These are phyloP conservation scores for Corynascus novoguineensis DNA, from an alignment of 495 filamentous ascomycete species.

Conservation along the genomic window DNA sequence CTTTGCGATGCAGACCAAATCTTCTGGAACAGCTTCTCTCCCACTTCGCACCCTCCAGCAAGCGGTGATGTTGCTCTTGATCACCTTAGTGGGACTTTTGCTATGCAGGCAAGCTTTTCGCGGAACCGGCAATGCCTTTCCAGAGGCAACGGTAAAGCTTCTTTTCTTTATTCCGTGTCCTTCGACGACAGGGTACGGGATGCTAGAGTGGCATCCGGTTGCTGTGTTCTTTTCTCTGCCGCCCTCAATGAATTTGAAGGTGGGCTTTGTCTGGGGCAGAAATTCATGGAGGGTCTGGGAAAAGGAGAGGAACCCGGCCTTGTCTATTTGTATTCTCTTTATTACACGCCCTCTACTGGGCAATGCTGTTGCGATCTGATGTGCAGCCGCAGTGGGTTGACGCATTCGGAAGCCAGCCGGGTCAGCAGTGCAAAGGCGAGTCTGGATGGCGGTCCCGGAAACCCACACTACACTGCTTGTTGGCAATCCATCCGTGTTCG, in stretches of 20 bases:
- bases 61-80: conserved; percentile 2
- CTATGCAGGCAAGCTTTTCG: conserved; percentile 10
- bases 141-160: conserved; percentile 5
- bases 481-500: conserved; percentile 22
- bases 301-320: conserved; percentile 18
- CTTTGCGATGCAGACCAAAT: not conserved
- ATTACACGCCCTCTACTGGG: conserved; percentile 12
- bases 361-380: conserved; percentile 10
- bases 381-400: conserved; percentile 12
- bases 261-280: conserved; percentile 28
- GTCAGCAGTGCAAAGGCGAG: conserved; percentile 10
- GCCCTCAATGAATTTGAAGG: conserved; percentile 23
- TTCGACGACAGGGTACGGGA: conserved; percentile 13
- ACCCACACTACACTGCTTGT: conserved; percentile 12
- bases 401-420: conserved; percentile 29
- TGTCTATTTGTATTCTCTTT: conserved; percentile 36
- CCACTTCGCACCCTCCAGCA: conserved; percentile 2
- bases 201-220: conserved; percentile 10
- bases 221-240: conserved; percentile 20
- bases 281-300: conserved; percentile 19
- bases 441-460: conserved; percentile 17
- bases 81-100: not conserved
- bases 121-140: conserved; percentile 12
- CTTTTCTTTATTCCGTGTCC: conserved; percentile 18
- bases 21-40: conserved; percentile 8